phyloP scores from a whole-genome alignment of 257 asterid species.

The Nicotiana tabacum region DNA sequence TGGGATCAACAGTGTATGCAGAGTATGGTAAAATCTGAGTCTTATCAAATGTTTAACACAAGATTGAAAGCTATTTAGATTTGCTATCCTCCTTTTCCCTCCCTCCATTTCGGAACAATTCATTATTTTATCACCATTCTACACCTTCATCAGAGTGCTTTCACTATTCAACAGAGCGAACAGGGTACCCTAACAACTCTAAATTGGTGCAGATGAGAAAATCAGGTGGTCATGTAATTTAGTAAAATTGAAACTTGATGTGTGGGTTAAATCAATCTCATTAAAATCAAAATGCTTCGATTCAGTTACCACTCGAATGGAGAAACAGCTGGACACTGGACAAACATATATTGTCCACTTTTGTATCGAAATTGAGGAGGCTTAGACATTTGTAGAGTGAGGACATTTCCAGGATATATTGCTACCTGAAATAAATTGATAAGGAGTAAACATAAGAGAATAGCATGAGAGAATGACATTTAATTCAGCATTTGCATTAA shows the following conservation, averaged over 20 bases:
- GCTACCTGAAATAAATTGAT: conserved; percentile 57
- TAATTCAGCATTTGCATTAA: not conserved
- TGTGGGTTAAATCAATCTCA: not conserved
- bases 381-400: conserved; percentile 88
- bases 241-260: not conserved
- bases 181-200: not conserved
- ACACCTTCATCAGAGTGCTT: not conserved
- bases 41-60: not conserved
- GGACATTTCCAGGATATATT: conserved; percentile 87
- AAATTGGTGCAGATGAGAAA: not conserved
- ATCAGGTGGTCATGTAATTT: not conserved
- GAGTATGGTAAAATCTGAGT: not conserved
- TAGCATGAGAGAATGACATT: not conserved
- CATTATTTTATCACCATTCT: not conserved
- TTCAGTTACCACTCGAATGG: conserved; percentile 81
- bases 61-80: not conserved
- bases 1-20: not conserved
- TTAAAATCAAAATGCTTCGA: not conserved
- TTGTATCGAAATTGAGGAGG: conserved; percentile 70
- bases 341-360: conserved; percentile 98
- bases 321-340: conserved; percentile 93
- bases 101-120: not conserved
- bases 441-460: not conserved
- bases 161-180: not conserved
- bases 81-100: not conserved